Conservation (phyloP, 2,329 filamentous ascomycete species). For the Rutstroemia sp. region DNA sequence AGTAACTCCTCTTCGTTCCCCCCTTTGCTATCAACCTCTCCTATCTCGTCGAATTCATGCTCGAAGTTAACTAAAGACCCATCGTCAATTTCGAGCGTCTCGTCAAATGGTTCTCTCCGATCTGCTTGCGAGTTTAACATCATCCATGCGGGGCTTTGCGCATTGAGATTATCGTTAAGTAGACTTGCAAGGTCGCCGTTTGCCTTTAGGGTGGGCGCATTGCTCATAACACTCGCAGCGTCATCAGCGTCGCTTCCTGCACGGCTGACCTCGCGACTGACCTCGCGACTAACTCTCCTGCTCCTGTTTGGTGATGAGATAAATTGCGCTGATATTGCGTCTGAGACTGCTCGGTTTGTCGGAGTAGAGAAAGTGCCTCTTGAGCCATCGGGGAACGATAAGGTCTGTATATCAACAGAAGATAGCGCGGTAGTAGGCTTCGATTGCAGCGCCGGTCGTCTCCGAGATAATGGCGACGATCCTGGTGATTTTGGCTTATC, state of each 20-base stretch:
- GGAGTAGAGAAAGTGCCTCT: constrained; percentile 53
- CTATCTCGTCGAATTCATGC: constrained; percentile 71
- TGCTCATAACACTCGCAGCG: constrained; percentile 42
- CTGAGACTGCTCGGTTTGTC: constrained; percentile 23
- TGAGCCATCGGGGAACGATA: constrained; percentile 64
- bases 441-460: constrained; percentile 39
- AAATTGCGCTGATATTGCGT: constrained; percentile 23
- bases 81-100: constrained; percentile 41
- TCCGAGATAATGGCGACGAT: constrained; percentile 19
- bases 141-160: constrained; percentile 61
- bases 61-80: constrained; percentile 59
- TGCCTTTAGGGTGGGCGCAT: constrained; percentile 38
- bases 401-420: constrained; percentile 69
- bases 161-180: constrained; percentile 62
- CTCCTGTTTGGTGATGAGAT: constrained; percentile 18
- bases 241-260: constrained; percentile 43
- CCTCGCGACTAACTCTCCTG: constrained; percentile 16
- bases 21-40: constrained; percentile 45
- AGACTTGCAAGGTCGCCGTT: constrained; percentile 76
- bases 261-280: constrained; percentile 10
- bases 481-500: constrained; percentile 14
- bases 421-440: constrained; percentile 81
- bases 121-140: constrained; percentile 57
- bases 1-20: constrained; percentile 49
- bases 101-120: constrained; percentile 49